These are phyloP conservation scores for Irpex sp. DNA, from an alignment of 1,284 basidiomycete species.

Conservation along the genomic window DNA sequence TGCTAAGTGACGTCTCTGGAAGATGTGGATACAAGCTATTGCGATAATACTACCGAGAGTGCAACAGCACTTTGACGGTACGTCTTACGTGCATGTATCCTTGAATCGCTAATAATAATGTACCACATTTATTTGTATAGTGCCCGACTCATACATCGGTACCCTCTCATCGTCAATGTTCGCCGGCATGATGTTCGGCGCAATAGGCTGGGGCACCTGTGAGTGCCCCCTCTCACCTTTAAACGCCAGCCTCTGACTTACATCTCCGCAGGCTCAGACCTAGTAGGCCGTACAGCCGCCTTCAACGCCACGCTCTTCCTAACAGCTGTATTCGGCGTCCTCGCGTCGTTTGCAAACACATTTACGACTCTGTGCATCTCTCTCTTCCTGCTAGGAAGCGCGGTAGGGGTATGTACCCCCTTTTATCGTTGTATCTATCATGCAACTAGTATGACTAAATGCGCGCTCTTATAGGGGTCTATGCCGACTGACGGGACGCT, in stretches of 20 bases:
- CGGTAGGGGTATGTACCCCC: slow-evolving; percentile 68
- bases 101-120: too few relatives aligned
- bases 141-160: slow-evolving; percentile 75
- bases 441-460: background rate
- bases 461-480: slow-evolving; percentile 54
- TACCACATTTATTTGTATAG: slow-evolving; percentile 26
- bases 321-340: slow-evolving; percentile 86
- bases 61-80: slow-evolving; percentile 80
- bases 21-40: slow-evolving; percentile 89
- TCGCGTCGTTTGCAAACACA: slow-evolving; percentile 73
- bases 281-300: slow-evolving; percentile 82
- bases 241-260: background rate
- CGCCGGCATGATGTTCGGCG: slow-evolving; percentile 95
- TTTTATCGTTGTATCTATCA: background rate
- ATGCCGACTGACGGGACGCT: slow-evolving; percentile 98
- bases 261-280: slow-evolving; percentile 51
- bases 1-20: slow-evolving; percentile 26
- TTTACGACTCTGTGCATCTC: slow-evolving; percentile 73
- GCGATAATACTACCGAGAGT: slow-evolving; percentile 93
- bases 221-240: slow-evolving; percentile 18
- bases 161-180: slow-evolving; percentile 79
- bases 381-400: slow-evolving; percentile 87
- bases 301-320: slow-evolving; percentile 93
- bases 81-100: slow-evolving; percentile 22
- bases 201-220: slow-evolving; percentile 90